phyloP scores from a whole-genome alignment of 495 filamentous ascomycete genomes.

The Neurospora sp. region DNA sequence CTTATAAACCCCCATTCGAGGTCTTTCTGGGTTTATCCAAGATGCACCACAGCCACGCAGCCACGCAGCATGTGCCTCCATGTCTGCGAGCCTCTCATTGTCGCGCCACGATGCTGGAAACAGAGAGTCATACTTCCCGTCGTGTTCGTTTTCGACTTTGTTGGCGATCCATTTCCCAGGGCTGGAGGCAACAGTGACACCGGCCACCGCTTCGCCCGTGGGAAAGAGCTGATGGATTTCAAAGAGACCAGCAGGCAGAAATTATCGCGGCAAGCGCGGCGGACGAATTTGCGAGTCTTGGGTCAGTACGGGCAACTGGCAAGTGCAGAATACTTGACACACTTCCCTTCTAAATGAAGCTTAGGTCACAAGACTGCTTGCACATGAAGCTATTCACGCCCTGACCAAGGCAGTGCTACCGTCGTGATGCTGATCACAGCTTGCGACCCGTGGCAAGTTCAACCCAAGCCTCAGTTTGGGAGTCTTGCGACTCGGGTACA shows the following conservation, averaged over 20 bases:
- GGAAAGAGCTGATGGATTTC: neutral
- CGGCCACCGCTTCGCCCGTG: too few species aligned
- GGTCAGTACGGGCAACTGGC: neutral
- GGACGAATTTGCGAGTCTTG: neutral
- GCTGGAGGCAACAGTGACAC: too few species aligned
- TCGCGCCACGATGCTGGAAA: neutral
- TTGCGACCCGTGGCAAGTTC: neutral
- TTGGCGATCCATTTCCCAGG: neutral
- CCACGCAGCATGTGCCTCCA: neutral
- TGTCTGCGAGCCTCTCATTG: neutral
- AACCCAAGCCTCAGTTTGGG: neutral
- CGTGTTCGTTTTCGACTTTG: neutral
- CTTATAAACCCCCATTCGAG: neutral
- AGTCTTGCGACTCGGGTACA: neutral
- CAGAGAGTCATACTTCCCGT: neutral
- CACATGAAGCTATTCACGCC: neutral
- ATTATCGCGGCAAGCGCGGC: neutral
- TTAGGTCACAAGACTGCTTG: neutral
- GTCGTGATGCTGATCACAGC: neutral
- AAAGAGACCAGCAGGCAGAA: neutral
- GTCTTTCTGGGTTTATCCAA: neutral
- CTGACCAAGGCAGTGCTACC: neutral
- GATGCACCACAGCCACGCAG: neutral
- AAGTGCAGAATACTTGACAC: neutral
- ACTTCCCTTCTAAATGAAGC: neutral